These are phyloP conservation scores for Pseudocercospora macadamiae DNA, from an alignment of 2,329 filamentous ascomycete species.

Conservation along the genomic window DNA sequence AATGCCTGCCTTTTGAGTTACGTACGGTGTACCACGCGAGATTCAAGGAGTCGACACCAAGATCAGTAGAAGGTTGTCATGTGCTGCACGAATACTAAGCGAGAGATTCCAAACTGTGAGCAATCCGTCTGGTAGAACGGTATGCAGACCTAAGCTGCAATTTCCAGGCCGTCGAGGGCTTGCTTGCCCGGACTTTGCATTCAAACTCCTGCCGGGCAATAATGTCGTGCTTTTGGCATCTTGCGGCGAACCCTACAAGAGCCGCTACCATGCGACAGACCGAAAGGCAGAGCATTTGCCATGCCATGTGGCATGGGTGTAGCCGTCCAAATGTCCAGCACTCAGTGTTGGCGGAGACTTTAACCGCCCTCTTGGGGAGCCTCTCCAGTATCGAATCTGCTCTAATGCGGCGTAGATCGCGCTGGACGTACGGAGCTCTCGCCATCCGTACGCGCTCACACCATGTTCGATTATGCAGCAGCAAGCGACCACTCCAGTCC, in stretches of 20 bases:
- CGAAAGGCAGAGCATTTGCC: too few relatives aligned
- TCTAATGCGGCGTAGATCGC: background rate
- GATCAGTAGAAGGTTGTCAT: background rate
- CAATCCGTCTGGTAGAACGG: background rate
- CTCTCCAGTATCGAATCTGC: background rate
- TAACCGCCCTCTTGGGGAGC: background rate
- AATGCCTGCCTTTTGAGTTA: too few relatives aligned
- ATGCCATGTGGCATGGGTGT: too few relatives aligned
- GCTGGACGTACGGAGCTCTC: background rate
- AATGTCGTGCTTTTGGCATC: too few relatives aligned
- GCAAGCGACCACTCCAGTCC: background rate
- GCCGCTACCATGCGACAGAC: too few relatives aligned
- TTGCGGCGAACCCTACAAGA: too few relatives aligned
- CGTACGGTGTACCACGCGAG: constrained; percentile 1
- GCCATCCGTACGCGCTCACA: background rate
- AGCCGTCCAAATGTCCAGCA: background rate
- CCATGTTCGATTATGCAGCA: constrained; percentile 5
- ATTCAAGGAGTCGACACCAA: background rate
- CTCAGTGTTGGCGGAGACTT: too few relatives aligned
- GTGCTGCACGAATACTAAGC: background rate
- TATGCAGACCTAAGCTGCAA: background rate
- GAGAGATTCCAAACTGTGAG: background rate
- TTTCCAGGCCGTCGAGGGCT: too few relatives aligned
- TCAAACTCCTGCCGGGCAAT: too few relatives aligned
- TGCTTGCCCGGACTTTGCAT: background rate